Percentiles rank a stretch among this genome's conserved stretches.
Evolutionary conservation across 1,284 basidiomycete genomes (phyloP).

Genomic region (Termitomyces sp.): DNA sequence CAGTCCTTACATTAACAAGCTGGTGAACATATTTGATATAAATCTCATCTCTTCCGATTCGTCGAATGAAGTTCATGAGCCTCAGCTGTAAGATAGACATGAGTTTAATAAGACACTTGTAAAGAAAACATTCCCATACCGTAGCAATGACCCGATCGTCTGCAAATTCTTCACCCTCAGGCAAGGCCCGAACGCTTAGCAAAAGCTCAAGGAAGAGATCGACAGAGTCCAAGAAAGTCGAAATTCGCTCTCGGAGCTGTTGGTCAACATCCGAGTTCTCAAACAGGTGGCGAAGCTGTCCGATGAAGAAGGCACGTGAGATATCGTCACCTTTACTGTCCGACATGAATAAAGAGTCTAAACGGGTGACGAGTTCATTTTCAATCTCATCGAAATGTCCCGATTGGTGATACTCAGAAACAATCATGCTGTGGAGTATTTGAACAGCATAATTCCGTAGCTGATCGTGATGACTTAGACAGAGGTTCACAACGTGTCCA

Average conservation of each 20-base stretch:
- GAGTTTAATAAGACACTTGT: constrained; percentile 4
- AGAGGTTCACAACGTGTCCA: constrained; percentile 87
- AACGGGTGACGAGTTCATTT: constrained; percentile 89
- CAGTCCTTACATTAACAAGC: constrained; percentile 70
- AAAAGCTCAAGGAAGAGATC: constrained; percentile 94
- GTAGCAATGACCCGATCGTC: constrained; percentile 95
- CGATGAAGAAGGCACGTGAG: constrained; percentile 89
- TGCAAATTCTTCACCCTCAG: constrained; percentile 87
- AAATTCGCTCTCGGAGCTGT: constrained; percentile 72
- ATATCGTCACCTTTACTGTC: constrained; percentile 88
- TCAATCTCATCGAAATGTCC: constrained; percentile 85
- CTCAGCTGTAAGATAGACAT: constrained; percentile 50
- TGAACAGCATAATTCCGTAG: constrained; percentile 87
- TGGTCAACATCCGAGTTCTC: constrained; percentile 80
- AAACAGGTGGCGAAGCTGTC: constrained; percentile 86
- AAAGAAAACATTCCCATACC: constrained; percentile 30
- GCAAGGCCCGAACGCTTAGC: constrained; percentile 87
- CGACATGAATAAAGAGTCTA: constrained; percentile 91
- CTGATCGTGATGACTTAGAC: constrained; percentile 92
- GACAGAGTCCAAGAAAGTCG: constrained; percentile 83
- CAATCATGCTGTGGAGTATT: constrained; percentile 94
- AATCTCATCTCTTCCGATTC: constrained; percentile 83
- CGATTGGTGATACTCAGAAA: constrained; percentile 83
- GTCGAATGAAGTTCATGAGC: constrained; percentile 87
- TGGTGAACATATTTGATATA: constrained; percentile 95